Evolutionary conservation across 202 grass and related monocot genomes (phyloP), one percentile per base, ranked within the genome.

Genomic region (Brachypodium distachyon): DNA sequence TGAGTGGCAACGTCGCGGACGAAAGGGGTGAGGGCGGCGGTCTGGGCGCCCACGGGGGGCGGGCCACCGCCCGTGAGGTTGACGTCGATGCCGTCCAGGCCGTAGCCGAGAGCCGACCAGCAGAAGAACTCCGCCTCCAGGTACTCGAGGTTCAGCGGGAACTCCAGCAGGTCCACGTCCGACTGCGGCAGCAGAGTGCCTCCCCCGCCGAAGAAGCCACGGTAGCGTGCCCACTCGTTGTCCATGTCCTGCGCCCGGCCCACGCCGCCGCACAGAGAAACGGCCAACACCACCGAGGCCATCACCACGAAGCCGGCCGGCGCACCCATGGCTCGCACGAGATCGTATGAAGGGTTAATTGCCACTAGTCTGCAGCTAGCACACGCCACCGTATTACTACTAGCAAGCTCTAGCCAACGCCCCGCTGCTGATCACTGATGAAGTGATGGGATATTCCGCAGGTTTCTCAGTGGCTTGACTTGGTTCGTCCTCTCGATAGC

Each of bases 81-180:
- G 29, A 29, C 81, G n/a, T 85, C 86, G 44, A 90, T 81, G 69
- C 49, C 63, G 49, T 97, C 94, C 40, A 97, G 94, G 22, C 94
- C 91, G 62, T 78, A 52, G 17, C 94, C 94, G 12, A 90, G 76
- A 1, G 88, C 73, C 10, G 88, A 83, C 84, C 84, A 94, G 51
- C 92, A 88, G 89, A 97, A 97, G 84, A 91, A 97, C 67, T 97
- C 94, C 7, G 84, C 66, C 85, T 97, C 94, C 37, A 91, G 76
- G 83, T 87, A 93, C 82, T 97, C 94, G 2, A 97, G 82, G 80
- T 97, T 97, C 32, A 94, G 81, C 12, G 94, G 88, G 61, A 97
- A 93, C 61, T 97, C 91, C 19, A 86, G 67, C 73, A 92, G 82
- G 57, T 91, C 94, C 52, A 93, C 62, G 31, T 97, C 94, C 3